These are phyloP conservation scores for Emergomyces africanus DNA, from an alignment of 2,329 filamentous ascomycete genomes.

Conservation along the genomic window DNA sequence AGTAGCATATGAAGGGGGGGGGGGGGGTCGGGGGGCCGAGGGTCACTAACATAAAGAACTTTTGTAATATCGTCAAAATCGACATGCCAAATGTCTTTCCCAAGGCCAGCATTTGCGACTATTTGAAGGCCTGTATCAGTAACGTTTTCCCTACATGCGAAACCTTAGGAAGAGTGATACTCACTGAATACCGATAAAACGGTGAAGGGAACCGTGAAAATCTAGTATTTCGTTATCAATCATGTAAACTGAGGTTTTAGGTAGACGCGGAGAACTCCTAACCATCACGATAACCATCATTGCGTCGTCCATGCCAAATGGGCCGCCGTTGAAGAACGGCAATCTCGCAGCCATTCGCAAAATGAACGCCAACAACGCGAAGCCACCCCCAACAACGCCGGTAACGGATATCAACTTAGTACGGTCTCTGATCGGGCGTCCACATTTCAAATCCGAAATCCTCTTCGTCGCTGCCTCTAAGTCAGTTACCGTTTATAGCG, in stretches of 20 bases:
- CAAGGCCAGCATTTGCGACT: conserved; percentile 1
- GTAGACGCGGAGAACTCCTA: background rate
- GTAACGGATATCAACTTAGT: background rate
- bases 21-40: too few relatives aligned
- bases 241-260: background rate
- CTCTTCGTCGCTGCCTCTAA: background rate
- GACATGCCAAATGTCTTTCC: conserved; percentile 2
- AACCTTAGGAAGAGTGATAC: background rate
- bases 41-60: background rate
- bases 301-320: conserved; percentile 3
- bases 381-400: background rate
- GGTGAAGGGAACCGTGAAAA: background rate
- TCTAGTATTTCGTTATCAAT: background rate
- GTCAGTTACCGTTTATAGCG: background rate
- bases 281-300: conserved; percentile 1
- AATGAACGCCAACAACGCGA: background rate
- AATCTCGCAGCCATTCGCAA: conserved; percentile 1
- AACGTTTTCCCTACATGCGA: background rate
- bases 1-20: too few relatives aligned
- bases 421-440: background rate
- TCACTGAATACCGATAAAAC: background rate
- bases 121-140: background rate
- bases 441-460: background rate
- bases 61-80: background rate
- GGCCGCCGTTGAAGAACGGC: background rate